Conservation (phyloP, 1,139 yeast genomes). For the Zygosaccharomyces pseudobailii region DNA sequence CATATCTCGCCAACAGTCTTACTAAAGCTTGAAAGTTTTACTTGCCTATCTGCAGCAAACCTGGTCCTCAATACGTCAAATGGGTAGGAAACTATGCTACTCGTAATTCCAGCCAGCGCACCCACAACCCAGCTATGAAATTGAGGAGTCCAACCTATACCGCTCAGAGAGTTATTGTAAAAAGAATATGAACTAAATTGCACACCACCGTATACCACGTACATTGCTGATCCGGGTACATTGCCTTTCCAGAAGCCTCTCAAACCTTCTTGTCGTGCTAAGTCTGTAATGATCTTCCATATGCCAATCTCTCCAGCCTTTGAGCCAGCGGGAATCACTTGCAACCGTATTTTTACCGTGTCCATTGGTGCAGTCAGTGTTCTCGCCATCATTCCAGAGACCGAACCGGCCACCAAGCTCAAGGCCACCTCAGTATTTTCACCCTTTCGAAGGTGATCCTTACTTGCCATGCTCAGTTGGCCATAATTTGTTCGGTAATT, state of each 20-base stretch:
- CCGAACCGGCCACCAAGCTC: conserved; percentile 61
- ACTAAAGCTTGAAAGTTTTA: conserved; percentile 9
- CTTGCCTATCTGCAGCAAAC: conserved; percentile 56
- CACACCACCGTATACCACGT: conserved; percentile 75
- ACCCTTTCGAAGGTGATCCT: conserved; percentile 52
- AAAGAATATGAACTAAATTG: conserved; percentile 74
- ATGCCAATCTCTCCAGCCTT: conserved; percentile 35
- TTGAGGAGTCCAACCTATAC: conserved; percentile 36
- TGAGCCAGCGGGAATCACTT: conserved; percentile 42
- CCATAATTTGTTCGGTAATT: conserved; percentile 8
- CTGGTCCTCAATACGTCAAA: conserved; percentile 82
- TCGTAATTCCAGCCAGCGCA: conserved; percentile 66
- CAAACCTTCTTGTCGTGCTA: conserved; percentile 50
- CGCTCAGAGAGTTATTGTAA: conserved; percentile 43
- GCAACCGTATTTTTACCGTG: conserved; percentile 80
- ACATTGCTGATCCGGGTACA: conserved; percentile 84
- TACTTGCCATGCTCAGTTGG: conserved; percentile 10
- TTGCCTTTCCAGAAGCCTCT: conserved; percentile 89
- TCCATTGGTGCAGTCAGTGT: conserved; percentile 86
- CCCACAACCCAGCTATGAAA: conserved; percentile 58
- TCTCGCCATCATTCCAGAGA: conserved; percentile 66
- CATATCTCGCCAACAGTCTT: conserved; percentile 43
- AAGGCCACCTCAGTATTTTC: conserved; percentile 42
- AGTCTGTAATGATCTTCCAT: conserved; percentile 35
- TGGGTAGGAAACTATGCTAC: conserved; percentile 78